phyloP scores from a whole-genome alignment of 2,329 filamentous ascomycete species.

The Rachicladosporium sp. region DNA sequence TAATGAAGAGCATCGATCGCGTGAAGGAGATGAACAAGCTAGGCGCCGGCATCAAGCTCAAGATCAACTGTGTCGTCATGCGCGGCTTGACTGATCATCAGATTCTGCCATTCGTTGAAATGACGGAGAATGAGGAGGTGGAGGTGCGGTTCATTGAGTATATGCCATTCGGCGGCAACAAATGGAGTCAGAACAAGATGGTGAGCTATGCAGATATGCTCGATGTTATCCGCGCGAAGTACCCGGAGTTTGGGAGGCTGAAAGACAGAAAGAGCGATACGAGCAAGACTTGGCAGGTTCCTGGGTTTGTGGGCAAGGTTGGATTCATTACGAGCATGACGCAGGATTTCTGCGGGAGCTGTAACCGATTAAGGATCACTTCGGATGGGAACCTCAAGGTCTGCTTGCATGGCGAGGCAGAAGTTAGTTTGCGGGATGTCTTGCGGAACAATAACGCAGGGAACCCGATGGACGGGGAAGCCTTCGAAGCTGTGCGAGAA shows the following conservation, averaged over 20 bases:
- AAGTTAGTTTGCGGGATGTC: slow-evolving; percentile 84
- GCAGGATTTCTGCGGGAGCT: slow-evolving; percentile 92
- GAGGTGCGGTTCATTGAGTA: slow-evolving; percentile 98
- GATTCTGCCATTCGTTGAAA: slow-evolving; percentile 76
- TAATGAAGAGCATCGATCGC: slow-evolving; percentile 77
- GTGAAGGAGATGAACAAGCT: slow-evolving; percentile 76
- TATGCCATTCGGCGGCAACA: slow-evolving; percentile 98
- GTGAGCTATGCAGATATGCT: slow-evolving; percentile 84
- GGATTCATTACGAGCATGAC: slow-evolving; percentile 99
- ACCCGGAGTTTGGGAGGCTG: slow-evolving; percentile 60
- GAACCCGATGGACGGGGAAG: slow-evolving; percentile 67
- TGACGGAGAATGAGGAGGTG: slow-evolving; percentile 74
- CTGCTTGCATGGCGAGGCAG: slow-evolving; percentile 85
- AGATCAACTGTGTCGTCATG: slow-evolving; percentile 98
- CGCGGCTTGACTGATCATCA: slow-evolving; percentile 83
- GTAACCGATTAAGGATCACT: slow-evolving; percentile 87
- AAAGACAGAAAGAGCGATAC: slow-evolving; percentile 80
- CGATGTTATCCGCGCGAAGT: slow-evolving; percentile 59
- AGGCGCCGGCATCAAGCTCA: slow-evolving; percentile 79
- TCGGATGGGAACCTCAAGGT: slow-evolving; percentile 94
- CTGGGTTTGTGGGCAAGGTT: slow-evolving; percentile 75
- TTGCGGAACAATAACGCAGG: slow-evolving; percentile 65
- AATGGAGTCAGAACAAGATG: slow-evolving; percentile 91
- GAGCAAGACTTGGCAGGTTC: slow-evolving; percentile 85
- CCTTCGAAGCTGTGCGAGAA: slow-evolving; percentile 51